Conservation (phyloP, 495 filamentous ascomycete genomes). For the Sabuloglossum arenarium region DNA sequence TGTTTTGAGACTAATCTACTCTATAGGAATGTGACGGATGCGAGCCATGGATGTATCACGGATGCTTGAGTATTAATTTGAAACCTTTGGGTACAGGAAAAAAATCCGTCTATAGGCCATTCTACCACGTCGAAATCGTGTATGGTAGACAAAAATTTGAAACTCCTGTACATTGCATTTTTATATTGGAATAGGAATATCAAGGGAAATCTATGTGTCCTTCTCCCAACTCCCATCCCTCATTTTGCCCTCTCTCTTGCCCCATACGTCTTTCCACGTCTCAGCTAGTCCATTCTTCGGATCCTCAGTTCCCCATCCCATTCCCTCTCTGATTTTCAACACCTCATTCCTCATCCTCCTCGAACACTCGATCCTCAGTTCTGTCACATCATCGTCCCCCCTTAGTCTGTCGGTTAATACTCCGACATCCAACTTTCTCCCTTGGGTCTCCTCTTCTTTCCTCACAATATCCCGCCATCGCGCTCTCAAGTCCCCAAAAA, state of each 20-base stretch:
- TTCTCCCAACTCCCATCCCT: constrained; percentile 41
- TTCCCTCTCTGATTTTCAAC: constrained; percentile 43
- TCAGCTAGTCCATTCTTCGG: constrained; percentile 40
- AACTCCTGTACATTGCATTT: too few relatives aligned
- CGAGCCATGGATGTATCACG: constrained; percentile 64
- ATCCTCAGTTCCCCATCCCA: constrained; percentile 66
- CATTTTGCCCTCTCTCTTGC: constrained; percentile 35
- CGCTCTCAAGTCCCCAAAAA: constrained; percentile 44
- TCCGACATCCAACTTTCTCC: constrained; percentile 23
- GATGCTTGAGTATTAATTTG: constrained; percentile 20
- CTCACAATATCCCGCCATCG: constrained; percentile 44
- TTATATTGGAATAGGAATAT: background rate
- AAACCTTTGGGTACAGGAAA: background rate
- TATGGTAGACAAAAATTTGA: background rate
- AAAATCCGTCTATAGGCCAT: background rate
- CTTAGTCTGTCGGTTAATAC: constrained; percentile 48
- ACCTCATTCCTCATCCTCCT: constrained; percentile 58
- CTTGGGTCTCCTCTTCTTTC: background rate
- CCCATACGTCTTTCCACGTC: constrained; percentile 37
- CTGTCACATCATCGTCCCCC: constrained; percentile 49
- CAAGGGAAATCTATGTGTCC: constrained; percentile 17
- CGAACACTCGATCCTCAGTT: constrained; percentile 66
- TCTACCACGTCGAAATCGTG: background rate
- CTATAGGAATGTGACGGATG: constrained; percentile 36
- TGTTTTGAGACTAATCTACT: background rate